Evolutionary conservation across 2,329 filamentous ascomycete genomes (phyloP).

Genomic region (Xylaria sp.): DNA sequence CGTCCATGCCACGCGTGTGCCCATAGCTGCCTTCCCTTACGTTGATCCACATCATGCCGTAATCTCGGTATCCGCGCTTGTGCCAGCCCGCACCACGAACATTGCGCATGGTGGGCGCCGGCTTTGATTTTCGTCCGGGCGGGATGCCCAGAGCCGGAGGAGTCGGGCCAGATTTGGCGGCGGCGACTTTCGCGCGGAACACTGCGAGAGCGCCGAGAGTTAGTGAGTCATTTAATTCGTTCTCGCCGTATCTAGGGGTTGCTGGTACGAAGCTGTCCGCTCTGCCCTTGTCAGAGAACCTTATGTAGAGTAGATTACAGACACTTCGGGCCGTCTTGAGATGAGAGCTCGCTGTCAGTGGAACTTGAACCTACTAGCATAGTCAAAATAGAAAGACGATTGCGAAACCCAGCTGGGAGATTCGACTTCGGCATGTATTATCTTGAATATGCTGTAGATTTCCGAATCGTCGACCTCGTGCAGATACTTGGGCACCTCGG

Average conservation of each 20-base stretch:
- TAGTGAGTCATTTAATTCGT: background rate
- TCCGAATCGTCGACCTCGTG: background rate
- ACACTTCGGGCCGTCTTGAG: background rate
- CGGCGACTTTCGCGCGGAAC: background rate
- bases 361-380: background rate
- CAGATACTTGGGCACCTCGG: background rate
- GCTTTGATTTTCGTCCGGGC: background rate
- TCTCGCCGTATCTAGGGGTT: background rate
- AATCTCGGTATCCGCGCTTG: background rate
- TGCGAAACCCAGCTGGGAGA: background rate
- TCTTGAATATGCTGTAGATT: background rate
- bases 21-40: background rate
- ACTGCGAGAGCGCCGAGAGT: background rate
- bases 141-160: background rate
- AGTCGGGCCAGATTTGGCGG: background rate
- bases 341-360: background rate
- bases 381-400: background rate
- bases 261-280: background rate
- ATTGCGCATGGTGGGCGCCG: background rate
- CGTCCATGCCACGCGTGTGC: background rate
- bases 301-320: background rate
- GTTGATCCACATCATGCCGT: background rate
- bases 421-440: background rate
- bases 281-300: too few relatives aligned
- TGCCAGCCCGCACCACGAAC: background rate